Evolutionary conservation across 768 basidiomycete species (phyloP).

Genomic region (Russula olivacea): DNA sequence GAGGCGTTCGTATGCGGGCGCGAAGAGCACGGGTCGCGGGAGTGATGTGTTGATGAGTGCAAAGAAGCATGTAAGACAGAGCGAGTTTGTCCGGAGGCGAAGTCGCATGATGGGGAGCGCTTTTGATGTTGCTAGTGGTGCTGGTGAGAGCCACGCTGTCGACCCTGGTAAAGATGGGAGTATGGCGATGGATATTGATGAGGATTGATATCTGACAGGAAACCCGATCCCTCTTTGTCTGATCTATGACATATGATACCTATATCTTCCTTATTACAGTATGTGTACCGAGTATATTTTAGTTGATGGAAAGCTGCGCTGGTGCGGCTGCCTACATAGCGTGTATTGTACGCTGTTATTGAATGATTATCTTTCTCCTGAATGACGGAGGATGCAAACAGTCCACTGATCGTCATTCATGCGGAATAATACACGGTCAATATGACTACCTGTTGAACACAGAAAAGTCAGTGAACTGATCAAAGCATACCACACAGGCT

Average conservation of each 20-base stretch:
- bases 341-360: constrained; percentile 11
- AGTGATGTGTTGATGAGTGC: constrained; percentile 50
- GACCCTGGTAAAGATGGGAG: constrained; percentile 10
- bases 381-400: neutral
- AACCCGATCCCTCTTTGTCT: neutral
- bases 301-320: constrained; percentile 1
- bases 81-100: constrained; percentile 59
- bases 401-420: neutral
- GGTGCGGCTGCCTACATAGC: neutral
- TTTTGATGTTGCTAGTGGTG: constrained; percentile 1
- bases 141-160: neutral
- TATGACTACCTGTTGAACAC: neutral
- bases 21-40: constrained; percentile 29
- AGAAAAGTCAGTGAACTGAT: constrained; percentile 2
- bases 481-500: neutral
- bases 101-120: constrained; percentile 35
- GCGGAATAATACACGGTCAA: neutral
- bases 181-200: constrained; percentile 23
- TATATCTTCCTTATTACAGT: constrained; percentile 5
- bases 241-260: neutral
- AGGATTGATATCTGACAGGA: constrained; percentile 2
- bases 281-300: constrained; percentile 9
- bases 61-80: constrained; percentile 70
- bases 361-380: neutral
- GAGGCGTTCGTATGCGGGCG: constrained; percentile 33